These are phyloP conservation scores for Ogataea salicorniae DNA, from an alignment of 805 yeast genomes.

Conservation along the genomic window DNA sequence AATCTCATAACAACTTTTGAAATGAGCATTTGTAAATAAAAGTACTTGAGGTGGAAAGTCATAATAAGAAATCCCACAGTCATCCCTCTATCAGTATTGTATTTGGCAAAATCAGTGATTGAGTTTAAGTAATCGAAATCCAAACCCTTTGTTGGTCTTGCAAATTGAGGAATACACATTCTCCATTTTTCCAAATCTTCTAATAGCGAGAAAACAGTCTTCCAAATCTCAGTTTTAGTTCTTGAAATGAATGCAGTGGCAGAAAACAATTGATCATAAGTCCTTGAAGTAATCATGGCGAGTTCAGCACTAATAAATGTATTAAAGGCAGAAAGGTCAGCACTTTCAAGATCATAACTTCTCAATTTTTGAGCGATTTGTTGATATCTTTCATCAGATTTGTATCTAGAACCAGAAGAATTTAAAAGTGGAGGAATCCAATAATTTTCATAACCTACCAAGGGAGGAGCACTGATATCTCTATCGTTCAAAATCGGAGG, in stretches of 20 bases:
- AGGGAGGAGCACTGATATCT: constrained; percentile 34
- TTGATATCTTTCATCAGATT: not conserved
- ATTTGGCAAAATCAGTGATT: not conserved
- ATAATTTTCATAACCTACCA: constrained; percentile 18
- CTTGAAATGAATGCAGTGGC: constrained; percentile 23
- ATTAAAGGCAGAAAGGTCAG: constrained; percentile 5
- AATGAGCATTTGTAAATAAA: constrained; percentile 24
- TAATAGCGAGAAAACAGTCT: constrained; percentile 11
- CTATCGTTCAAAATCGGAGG: constrained; percentile 40
- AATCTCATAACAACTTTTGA: constrained; percentile 18
- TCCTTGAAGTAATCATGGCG: constrained; percentile 22
- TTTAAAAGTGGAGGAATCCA: constrained; percentile 17
- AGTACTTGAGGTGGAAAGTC: constrained; percentile 22
- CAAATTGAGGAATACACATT: constrained; percentile 19
- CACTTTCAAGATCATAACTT: not conserved
- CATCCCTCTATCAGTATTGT: not conserved
- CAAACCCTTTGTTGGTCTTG: constrained; percentile 17
- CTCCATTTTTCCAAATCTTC: constrained; percentile 27
- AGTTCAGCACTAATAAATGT: constrained; percentile 18
- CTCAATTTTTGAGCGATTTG: not conserved
- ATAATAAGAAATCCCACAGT: constrained; percentile 9
- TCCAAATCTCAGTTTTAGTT: constrained; percentile 12
- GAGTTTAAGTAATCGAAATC: constrained; percentile 5
- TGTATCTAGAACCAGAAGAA: too few species aligned
- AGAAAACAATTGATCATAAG: constrained; percentile 25